phyloP scores from a whole-genome alignment of 2,329 filamentous ascomycete species.

The Aspergillus amoenus region DNA sequence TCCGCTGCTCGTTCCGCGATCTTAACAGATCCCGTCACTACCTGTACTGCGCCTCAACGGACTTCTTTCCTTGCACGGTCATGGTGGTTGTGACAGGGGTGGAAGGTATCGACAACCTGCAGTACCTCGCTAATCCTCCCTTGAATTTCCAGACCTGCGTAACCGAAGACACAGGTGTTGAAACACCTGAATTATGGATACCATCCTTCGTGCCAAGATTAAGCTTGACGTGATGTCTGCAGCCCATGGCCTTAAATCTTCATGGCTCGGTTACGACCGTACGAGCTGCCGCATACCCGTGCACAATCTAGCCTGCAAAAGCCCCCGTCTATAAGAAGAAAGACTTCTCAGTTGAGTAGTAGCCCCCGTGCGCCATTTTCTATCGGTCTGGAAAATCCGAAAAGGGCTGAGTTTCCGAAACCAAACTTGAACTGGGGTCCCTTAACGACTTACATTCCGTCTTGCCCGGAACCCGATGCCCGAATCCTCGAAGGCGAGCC shows the following conservation, averaged over 20 bases:
- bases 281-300: not conserved
- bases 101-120: slow-evolving; percentile 7
- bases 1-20: too few relatives aligned
- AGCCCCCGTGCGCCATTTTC: not conserved
- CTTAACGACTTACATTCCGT: not conserved
- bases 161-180: slow-evolving; percentile 2
- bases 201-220: slow-evolving; percentile 7
- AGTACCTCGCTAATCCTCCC: slow-evolving; percentile 15
- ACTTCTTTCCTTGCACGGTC: not conserved
- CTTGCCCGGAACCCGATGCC: not conserved
- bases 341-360: not conserved
- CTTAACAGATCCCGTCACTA: too few relatives aligned
- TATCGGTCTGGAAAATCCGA: not conserved
- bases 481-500: not conserved
- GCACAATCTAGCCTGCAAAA: not conserved
- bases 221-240: slow-evolving; percentile 14
- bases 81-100: slow-evolving; percentile 2
- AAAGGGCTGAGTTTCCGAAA: not conserved
- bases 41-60: not conserved
- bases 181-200: slow-evolving; percentile 2
- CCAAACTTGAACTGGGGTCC: not conserved
- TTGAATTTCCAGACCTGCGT: slow-evolving; percentile 1
- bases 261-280: not conserved
- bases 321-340: not conserved
- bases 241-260: slow-evolving; percentile 2